These are phyloP conservation scores for Daldinia loculata DNA, from an alignment of 495 filamentous ascomycete genomes.

Conservation along the genomic window DNA sequence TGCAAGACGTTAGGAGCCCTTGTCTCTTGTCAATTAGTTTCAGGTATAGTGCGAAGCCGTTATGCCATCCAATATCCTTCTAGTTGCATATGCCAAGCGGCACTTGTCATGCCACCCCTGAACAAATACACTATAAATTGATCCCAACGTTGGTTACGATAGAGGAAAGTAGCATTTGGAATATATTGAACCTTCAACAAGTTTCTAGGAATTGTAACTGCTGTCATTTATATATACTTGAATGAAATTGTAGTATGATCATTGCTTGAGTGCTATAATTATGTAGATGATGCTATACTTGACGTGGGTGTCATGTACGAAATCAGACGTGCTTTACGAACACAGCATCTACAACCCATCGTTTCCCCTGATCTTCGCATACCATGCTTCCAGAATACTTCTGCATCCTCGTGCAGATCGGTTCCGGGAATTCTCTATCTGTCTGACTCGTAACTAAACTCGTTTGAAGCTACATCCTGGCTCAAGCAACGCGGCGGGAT, in stretches of 20 bases:
- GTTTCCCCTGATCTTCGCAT: neutral
- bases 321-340: constrained; percentile 2
- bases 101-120: constrained; percentile 18
- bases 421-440: constrained; percentile 6
- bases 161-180: neutral
- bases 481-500: neutral
- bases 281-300: constrained; percentile 6
- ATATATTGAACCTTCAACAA: neutral
- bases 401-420: constrained; percentile 6
- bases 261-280: too few species aligned
- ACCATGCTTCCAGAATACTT: constrained; percentile 8
- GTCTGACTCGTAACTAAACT: constrained; percentile 8
- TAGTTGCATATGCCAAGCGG: constrained; percentile 37
- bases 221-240: too few species aligned
- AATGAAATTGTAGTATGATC: too few species aligned
- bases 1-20: neutral
- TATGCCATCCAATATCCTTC: constrained; percentile 10
- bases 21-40: constrained; percentile 2
- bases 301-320: neutral
- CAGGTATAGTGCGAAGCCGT: constrained; percentile 7
- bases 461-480: constrained; percentile 3
- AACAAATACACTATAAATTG: constrained; percentile 1
- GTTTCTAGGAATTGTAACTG: neutral
- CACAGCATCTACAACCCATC: neutral
- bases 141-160: constrained; percentile 3